Conservation (phyloP, 192 early-diverging fungal genomes). For the Chytriomyces hyalinus region DNA sequence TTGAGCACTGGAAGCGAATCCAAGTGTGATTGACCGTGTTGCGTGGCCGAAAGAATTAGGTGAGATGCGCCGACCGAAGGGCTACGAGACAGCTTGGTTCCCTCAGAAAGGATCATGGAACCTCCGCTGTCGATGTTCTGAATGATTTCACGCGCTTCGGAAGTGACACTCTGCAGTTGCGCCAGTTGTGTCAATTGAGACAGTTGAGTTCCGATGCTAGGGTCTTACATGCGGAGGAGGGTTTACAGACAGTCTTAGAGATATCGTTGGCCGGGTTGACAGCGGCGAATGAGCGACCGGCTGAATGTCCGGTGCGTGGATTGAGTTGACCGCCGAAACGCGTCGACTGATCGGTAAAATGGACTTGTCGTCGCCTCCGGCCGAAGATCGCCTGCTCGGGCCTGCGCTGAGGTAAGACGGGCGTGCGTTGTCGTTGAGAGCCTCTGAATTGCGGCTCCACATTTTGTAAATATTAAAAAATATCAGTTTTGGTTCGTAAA, state of each 20-base stretch:
- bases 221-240: neutral
- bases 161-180: neutral
- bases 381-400: too few species aligned
- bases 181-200: neutral
- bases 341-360: too few species aligned
- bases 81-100: neutral
- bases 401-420: too few species aligned
- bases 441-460: neutral
- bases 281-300: neutral
- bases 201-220: neutral
- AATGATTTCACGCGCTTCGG: slow-evolving; percentile 22
- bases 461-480: neutral
- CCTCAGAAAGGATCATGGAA: neutral
- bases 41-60: neutral
- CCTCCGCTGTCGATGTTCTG: neutral
- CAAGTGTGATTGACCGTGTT: neutral
- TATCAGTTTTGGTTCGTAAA: neutral
- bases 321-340: too few species aligned
- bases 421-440: too few species aligned
- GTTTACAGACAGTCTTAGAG: neutral
- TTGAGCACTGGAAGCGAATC: neutral
- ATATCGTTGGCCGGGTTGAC: neutral
- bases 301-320: too few species aligned
- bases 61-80: neutral
- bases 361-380: too few species aligned